Conservation (phyloP, 2,329 filamentous ascomycete genomes). For the Fusarium liriodendri region DNA sequence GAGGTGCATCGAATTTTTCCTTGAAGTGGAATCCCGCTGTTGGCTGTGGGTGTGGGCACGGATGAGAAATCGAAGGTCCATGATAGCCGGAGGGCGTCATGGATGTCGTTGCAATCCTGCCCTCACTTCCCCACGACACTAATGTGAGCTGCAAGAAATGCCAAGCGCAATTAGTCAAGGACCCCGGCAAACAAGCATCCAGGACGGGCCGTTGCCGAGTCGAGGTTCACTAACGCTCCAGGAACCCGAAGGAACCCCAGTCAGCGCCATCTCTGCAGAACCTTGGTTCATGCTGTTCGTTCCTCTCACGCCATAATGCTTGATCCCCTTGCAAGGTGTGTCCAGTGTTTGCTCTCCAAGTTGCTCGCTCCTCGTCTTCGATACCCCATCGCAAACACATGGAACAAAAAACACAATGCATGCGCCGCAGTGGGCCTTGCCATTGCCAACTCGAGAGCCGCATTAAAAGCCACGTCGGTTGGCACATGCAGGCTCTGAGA, state of each 20-base stretch:
- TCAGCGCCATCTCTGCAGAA: background rate
- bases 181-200: conserved; percentile 25
- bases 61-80: background rate
- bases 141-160: conserved; percentile 41
- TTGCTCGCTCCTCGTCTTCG: conserved; percentile 1
- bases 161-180: conserved; percentile 29
- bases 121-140: conserved; percentile 19
- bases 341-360: background rate
- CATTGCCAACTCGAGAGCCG: conserved; percentile 34
- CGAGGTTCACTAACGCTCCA: conserved; percentile 13
- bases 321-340: background rate
- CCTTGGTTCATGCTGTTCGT: conserved; percentile 9
- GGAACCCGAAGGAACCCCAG: conserved; percentile 1
- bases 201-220: conserved; percentile 28
- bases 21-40: background rate
- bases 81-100: conserved; percentile 19
- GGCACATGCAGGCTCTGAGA: conserved; percentile 40
- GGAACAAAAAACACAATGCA: conserved; percentile 18
- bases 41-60: background rate
- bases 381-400: conserved; percentile 4
- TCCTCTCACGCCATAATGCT: conserved; percentile 13
- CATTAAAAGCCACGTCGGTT: conserved; percentile 41
- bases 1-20: background rate
- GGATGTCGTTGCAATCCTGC: conserved; percentile 12
- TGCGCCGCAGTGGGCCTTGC: conserved; percentile 31